These are phyloP conservation scores for Parsonsia alboflavescens DNA, from an alignment of 257 asterid species.

Conservation along the genomic window DNA sequence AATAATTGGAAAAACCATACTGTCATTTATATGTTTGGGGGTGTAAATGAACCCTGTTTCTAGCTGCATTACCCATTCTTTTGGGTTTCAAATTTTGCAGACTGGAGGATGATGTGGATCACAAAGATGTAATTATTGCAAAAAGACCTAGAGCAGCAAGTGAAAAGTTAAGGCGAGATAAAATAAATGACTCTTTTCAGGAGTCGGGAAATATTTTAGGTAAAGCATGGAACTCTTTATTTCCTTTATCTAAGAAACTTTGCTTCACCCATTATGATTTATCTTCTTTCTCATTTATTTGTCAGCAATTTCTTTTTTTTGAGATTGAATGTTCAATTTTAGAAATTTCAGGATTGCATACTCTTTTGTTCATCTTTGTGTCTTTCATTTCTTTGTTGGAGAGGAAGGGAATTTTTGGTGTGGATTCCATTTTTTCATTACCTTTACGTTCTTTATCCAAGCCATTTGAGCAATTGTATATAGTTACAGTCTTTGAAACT, in stretches of 20 bases:
- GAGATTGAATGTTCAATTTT: background rate
- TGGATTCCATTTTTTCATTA: background rate
- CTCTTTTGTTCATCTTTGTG: background rate
- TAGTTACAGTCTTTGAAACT: background rate
- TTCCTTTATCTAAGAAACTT: background rate
- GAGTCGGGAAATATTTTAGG: conserved; percentile 16
- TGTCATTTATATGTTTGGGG: background rate
- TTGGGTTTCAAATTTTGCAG: conserved; percentile 8
- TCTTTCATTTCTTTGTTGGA: background rate
- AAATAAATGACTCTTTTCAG: conserved; percentile 15
- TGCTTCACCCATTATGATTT: background rate
- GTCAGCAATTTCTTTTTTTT: background rate
- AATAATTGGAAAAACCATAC: background rate
- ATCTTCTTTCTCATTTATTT: background rate
- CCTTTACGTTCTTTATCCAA: background rate
- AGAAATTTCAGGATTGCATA: background rate
- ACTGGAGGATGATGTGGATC: background rate
- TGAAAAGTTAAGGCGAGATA: conserved; percentile 16
- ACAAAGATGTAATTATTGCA: conserved; percentile 6
- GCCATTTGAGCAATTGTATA: background rate
- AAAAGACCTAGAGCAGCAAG: conserved; percentile 12
- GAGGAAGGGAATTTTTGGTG: background rate
- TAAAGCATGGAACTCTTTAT: conserved; percentile 1
- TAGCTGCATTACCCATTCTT: background rate
- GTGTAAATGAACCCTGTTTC: background rate